A percentile compares a stretch with the other conserved stretches of the same genome.
Conservation (phyloP, 164 flowering plant species). For the Kalanchoe fedtschenkoi region DNA sequence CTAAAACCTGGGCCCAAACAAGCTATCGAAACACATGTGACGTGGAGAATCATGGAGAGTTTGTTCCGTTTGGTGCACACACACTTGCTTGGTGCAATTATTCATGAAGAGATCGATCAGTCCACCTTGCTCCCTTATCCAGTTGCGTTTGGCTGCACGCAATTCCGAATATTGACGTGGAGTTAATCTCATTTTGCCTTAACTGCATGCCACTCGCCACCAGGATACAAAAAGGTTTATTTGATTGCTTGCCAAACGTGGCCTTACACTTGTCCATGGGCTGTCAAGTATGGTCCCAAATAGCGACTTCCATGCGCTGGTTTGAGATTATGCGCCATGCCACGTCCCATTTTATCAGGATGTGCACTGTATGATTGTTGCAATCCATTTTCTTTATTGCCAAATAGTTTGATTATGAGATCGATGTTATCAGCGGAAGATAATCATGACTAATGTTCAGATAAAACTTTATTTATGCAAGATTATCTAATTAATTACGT, state of each 20-base stretch:
- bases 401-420: neutral
- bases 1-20: too few relatives aligned
- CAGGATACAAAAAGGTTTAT: neutral
- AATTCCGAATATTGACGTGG: neutral
- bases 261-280: neutral
- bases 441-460: too few relatives aligned
- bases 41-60: neutral
- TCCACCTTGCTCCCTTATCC: neutral
- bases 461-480: too few relatives aligned
- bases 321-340: neutral
- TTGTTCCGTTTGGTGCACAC: slow-evolving; percentile 5
- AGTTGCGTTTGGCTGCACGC: slow-evolving; percentile 4
- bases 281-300: neutral
- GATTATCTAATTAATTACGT: too few relatives aligned
- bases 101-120: too few relatives aligned
- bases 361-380: neutral
- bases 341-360: neutral
- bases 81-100: neutral
- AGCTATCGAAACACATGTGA: too few relatives aligned
- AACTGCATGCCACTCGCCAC: neutral
- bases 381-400: neutral
- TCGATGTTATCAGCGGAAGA: too few relatives aligned
- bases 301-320: neutral
- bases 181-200: neutral
- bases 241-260: slow-evolving; percentile 2